Evolutionary conservation across 2,329 filamentous ascomycete genomes (phyloP), one percentile per base, ranked within the genome.

Genomic region (Neopestalotiopsis rosae): DNA sequence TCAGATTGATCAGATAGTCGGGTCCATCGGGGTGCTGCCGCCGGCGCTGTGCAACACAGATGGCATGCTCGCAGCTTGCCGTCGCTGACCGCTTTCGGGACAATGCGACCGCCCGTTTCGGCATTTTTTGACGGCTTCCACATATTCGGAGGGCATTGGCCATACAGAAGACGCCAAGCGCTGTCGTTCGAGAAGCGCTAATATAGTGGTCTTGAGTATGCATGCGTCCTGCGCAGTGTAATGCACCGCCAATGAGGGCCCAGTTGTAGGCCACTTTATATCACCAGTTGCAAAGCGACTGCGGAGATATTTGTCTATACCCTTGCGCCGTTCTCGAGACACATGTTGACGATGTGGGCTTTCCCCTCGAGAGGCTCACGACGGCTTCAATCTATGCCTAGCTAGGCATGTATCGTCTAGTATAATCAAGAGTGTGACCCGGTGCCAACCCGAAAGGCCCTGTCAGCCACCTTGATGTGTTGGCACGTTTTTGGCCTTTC

Each of bases 191-290:
- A 52, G 45, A 52, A 52, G 45, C 45, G 45, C 45, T 52, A 52
- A 52, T 52, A 52, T 52, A 52, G 45, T 52, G 45, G 45, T 52
- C 45, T 52, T 24, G 5, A 9, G 45, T 52, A 20, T 52, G 45
- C 45, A 52, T 52, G 45, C 45, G 45, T 52, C 45, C 45, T 52
- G 34, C 34, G 34, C 10, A 38, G 34, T 38, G 34, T 38, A 52
- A 52, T 52, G 45, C 45, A 52, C 45, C 45, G 45, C 45, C 45
- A 52, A 52, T 52, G n/a, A 52, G 45, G 45, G 45, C 45, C 45
- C 45, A 52, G 45, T 52, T 52, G 45, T 52, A 52, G 17, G 45
- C 45, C 45, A 52, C 45, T 52, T 52, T 52, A 52, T 52, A 52
- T n/a, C 45, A n/a, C 45, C 45, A 52, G 45, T 52, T 24, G 14